Evolutionary conservation across 2,329 filamentous ascomycete species (phyloP).

Genomic region (Ceratocystis lukuohia): DNA sequence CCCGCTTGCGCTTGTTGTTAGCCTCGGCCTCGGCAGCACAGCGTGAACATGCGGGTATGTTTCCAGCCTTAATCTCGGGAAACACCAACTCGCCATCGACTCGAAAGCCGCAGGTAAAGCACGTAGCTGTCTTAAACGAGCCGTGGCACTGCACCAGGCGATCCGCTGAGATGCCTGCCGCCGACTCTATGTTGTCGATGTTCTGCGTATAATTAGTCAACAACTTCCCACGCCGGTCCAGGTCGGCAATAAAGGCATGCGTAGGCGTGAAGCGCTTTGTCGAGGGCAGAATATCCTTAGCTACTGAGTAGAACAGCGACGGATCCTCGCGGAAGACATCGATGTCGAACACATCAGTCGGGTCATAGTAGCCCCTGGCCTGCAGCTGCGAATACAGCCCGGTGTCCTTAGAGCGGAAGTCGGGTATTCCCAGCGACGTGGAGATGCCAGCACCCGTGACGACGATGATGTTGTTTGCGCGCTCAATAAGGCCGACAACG

Average conservation of each 20-base stretch:
- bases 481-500: constrained; percentile 61
- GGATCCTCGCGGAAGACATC: constrained; percentile 75
- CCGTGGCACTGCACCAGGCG: constrained; percentile 94
- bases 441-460: constrained; percentile 94
- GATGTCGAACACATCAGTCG: constrained; percentile 93
- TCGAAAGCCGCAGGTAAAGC: constrained; percentile 64
- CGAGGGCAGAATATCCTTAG: constrained; percentile 76
- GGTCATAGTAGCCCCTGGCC: constrained; percentile 64
- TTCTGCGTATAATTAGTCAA: constrained; percentile 98
- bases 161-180: constrained; percentile 65
- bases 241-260: constrained; percentile 80
- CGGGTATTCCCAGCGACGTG: constrained; percentile 89
- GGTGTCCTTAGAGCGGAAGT: constrained; percentile 87
- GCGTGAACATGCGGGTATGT: constrained; percentile 61
- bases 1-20: constrained; percentile 30
- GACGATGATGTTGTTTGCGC: constrained; percentile 73
- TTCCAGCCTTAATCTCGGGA: constrained; percentile 59
- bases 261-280: constrained; percentile 76
- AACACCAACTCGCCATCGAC: constrained; percentile 68
- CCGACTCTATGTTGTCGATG: constrained; percentile 88
- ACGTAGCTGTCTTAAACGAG: constrained; percentile 84
- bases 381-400: constrained; percentile 80
- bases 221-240: constrained; percentile 78
- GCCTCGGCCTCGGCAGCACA: constrained; percentile 38
- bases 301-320: constrained; percentile 78